Percentiles rank a stretch among this genome's conserved stretches.
phyloP scores from a whole-genome alignment of 441 rosid species.

The Gossypium gossypioides region DNA sequence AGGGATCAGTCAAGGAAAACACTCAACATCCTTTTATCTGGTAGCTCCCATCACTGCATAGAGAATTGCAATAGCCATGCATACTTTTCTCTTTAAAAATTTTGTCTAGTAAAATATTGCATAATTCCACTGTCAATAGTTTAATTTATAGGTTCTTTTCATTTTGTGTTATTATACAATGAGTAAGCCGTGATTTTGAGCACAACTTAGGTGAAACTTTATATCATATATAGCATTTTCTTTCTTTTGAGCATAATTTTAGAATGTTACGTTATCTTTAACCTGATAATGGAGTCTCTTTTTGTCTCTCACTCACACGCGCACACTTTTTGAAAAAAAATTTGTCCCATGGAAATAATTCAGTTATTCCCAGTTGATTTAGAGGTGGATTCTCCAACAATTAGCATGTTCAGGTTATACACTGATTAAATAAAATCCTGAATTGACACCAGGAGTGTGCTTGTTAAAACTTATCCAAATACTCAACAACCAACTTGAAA shows the following conservation, averaged over 20 bases:
- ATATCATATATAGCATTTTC: neutral
- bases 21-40: slow-evolving; percentile 76
- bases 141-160: neutral
- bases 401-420: neutral
- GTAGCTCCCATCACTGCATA: slow-evolving; percentile 25
- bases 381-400: neutral
- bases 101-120: neutral
- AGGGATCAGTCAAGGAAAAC: slow-evolving; percentile 34
- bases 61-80: neutral
- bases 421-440: neutral
- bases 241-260: neutral
- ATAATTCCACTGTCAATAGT: neutral
- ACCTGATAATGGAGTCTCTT: neutral
- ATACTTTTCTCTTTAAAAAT: neutral
- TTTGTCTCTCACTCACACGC: too few relatives aligned
- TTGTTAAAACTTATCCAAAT: neutral
- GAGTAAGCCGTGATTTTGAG: neutral
- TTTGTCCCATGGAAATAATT: neutral
- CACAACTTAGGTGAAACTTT: neutral
- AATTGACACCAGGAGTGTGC: neutral
- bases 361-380: neutral
- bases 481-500: neutral
- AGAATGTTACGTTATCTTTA: neutral
- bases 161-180: neutral
- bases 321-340: neutral